A percentile compares a stretch with the other conserved stretches of the same genome.
These are phyloP conservation scores for Microdochium trichocladiopsis DNA, from an alignment of 2,329 filamentous ascomycete genomes.

Conservation along the genomic window DNA sequence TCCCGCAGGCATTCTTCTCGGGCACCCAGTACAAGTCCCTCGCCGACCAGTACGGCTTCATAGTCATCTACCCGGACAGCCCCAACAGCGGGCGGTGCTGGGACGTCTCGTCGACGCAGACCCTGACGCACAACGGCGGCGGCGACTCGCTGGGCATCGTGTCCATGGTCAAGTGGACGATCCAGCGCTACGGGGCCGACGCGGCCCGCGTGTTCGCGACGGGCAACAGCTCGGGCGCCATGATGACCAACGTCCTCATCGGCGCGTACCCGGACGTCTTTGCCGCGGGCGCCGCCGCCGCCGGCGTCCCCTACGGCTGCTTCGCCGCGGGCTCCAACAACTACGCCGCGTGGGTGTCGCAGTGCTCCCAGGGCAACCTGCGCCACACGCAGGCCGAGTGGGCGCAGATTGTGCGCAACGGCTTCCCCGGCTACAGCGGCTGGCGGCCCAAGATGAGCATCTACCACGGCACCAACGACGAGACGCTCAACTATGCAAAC, in stretches of 20 bases:
- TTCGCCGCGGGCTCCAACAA: constrained; percentile 30
- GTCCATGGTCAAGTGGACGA: constrained; percentile 50
- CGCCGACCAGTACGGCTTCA: constrained; percentile 30
- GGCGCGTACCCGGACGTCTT: constrained; percentile 41
- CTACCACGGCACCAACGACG: constrained; percentile 25
- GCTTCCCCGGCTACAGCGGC: constrained; percentile 25
- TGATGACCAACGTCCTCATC: constrained; percentile 44
- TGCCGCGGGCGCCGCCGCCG: constrained; percentile 26
- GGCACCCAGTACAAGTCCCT: constrained; percentile 38
- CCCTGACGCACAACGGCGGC: constrained; percentile 48
- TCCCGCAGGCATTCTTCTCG: constrained; percentile 38
- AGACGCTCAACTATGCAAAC: constrained; percentile 18
- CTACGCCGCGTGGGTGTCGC: constrained; percentile 40
- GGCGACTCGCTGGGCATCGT: constrained; percentile 49
- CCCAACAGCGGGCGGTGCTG: constrained; percentile 43
- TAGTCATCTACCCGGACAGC: constrained; percentile 48
- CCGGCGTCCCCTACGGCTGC: constrained; percentile 30
- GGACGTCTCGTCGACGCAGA: constrained; percentile 37
- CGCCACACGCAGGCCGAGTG: constrained; percentile 36
- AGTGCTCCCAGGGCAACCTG: constrained; percentile 39
- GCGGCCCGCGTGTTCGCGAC: constrained; percentile 44
- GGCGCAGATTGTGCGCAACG: constrained; percentile 35
- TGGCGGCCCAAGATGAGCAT: constrained; percentile 20
- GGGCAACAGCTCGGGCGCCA: constrained; percentile 39
- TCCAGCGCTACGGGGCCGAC: constrained; percentile 45